phyloP scores from a whole-genome alignment of 345 rosid species.

The Corchorus capsularis region DNA sequence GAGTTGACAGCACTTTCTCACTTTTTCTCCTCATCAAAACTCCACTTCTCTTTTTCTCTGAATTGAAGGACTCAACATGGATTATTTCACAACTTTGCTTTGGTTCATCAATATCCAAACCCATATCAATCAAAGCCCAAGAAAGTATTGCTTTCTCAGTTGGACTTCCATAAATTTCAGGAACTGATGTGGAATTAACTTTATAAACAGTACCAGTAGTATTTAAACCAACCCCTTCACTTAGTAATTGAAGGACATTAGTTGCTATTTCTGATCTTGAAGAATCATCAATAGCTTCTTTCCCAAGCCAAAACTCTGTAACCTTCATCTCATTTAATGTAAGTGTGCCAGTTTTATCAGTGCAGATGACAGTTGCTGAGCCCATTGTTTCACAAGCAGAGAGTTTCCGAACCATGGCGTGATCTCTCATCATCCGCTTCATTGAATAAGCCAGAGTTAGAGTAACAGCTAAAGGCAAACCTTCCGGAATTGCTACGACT shows the following conservation, averaged over 20 bases:
- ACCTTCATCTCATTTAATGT: conserved; percentile 51
- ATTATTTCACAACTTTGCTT: conserved; percentile 25
- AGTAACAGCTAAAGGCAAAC: conserved; percentile 28
- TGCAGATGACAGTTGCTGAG: conserved; percentile 55
- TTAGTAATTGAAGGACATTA: conserved; percentile 26
- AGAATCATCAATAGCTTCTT: conserved; percentile 18
- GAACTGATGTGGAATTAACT: conserved; percentile 16
- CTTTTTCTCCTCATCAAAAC: conserved; percentile 35
- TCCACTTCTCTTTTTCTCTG: conserved; percentile 57
- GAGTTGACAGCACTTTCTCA: conserved; percentile 28
- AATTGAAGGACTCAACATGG: conserved; percentile 51
- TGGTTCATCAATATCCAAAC: conserved; percentile 34
- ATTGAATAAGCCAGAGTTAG: conserved; percentile 43
- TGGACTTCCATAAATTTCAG: conserved; percentile 47
- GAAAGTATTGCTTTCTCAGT: conserved; percentile 56
- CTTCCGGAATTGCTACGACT: conserved; percentile 37
- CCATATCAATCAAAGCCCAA: conserved; percentile 43
- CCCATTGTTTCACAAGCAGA: conserved; percentile 67
- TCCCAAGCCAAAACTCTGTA: conserved; percentile 38
- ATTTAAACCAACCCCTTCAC: conserved; percentile 37
- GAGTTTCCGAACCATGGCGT: conserved; percentile 51
- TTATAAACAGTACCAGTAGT: conserved; percentile 31
- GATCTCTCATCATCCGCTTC: conserved; percentile 51
- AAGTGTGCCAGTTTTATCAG: conserved; percentile 58
- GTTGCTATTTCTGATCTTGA: conserved; percentile 13